These are phyloP conservation scores for Myrica gale DNA, from an alignment of 306 rosid genomes.

Conservation along the genomic window DNA sequence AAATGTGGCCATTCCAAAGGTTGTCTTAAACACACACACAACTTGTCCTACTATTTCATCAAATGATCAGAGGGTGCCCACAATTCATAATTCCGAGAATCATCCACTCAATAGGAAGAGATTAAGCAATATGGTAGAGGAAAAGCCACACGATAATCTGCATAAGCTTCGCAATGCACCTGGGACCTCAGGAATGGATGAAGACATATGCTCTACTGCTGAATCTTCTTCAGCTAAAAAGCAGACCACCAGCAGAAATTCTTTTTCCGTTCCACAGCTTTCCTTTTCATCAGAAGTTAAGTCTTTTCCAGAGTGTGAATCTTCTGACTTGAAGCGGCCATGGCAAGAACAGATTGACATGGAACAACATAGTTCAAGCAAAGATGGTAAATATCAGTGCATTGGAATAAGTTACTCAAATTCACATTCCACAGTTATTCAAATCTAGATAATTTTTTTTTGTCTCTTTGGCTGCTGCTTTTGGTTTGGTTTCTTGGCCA, in stretches of 20 bases:
- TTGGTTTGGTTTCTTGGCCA: neutral
- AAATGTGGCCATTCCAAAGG: slow-evolving; percentile 43
- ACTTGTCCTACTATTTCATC: slow-evolving; percentile 64
- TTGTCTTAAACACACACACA: slow-evolving; percentile 34
- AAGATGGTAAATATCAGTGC: slow-evolving; percentile 38
- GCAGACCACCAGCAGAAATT: slow-evolving; percentile 51
- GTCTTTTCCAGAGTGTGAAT: slow-evolving; percentile 29
- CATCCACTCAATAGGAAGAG: slow-evolving; percentile 49
- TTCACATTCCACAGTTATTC: neutral
- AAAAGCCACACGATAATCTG: slow-evolving; percentile 28
- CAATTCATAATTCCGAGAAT: slow-evolving; percentile 42
- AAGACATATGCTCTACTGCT: slow-evolving; percentile 70
- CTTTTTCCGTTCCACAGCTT: slow-evolving; percentile 79
- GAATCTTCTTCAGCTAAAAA: slow-evolving; percentile 75
- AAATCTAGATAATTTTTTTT: neutral
- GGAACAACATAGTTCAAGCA: slow-evolving; percentile 52
- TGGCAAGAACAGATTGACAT: slow-evolving; percentile 51
- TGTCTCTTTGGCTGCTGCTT: neutral
- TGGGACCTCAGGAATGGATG: slow-evolving; percentile 46
- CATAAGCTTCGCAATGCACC: slow-evolving; percentile 26
- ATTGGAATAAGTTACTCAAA: neutral
- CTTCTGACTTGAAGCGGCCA: slow-evolving; percentile 48
- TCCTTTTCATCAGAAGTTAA: slow-evolving; percentile 43
- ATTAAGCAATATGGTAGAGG: slow-evolving; percentile 40
- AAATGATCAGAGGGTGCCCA: slow-evolving; percentile 92